phyloP scores from a whole-genome alignment of 179 eudicot species.

The Spergularia azorica region DNA sequence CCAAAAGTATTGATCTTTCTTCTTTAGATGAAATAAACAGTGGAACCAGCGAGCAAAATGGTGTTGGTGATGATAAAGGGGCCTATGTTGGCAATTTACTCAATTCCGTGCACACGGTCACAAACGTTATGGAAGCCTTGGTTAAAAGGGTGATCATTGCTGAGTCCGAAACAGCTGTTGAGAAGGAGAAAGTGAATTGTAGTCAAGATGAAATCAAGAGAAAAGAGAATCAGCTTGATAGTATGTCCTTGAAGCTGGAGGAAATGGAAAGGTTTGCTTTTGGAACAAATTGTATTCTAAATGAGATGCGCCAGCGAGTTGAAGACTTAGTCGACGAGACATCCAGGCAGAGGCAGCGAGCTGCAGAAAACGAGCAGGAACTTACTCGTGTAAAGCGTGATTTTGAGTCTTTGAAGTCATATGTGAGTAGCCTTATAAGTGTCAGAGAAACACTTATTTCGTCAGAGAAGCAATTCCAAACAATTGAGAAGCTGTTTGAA shows the following conservation, averaged over 20 bases:
- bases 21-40: slow-evolving; percentile 52
- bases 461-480: slow-evolving; percentile 93
- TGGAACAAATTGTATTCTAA: slow-evolving; percentile 70
- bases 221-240: slow-evolving; percentile 72
- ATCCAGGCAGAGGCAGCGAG: slow-evolving; percentile 86
- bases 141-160: slow-evolving; percentile 84
- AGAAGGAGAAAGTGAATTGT: slow-evolving; percentile 75
- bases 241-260: slow-evolving; percentile 77
- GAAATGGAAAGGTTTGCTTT: slow-evolving; percentile 89
- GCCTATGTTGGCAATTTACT: slow-evolving; percentile 59
- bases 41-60: slow-evolving; percentile 40
- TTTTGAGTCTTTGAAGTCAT: slow-evolving; percentile 86
- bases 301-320: slow-evolving; percentile 82
- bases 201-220: slow-evolving; percentile 77
- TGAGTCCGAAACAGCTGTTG: slow-evolving; percentile 78
- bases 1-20: slow-evolving; percentile 55
- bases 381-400: slow-evolving; percentile 84
- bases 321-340: slow-evolving; percentile 93
- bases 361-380: slow-evolving; percentile 87
- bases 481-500: slow-evolving; percentile 91
- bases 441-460: slow-evolving; percentile 93
- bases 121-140: slow-evolving; percentile 84
- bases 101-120: slow-evolving; percentile 68
- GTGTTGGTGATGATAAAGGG: slow-evolving; percentile 48
- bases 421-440: slow-evolving; percentile 86